Evolutionary conservation across 495 filamentous ascomycete genomes (phyloP).

Genomic region (Xylaria curta): DNA sequence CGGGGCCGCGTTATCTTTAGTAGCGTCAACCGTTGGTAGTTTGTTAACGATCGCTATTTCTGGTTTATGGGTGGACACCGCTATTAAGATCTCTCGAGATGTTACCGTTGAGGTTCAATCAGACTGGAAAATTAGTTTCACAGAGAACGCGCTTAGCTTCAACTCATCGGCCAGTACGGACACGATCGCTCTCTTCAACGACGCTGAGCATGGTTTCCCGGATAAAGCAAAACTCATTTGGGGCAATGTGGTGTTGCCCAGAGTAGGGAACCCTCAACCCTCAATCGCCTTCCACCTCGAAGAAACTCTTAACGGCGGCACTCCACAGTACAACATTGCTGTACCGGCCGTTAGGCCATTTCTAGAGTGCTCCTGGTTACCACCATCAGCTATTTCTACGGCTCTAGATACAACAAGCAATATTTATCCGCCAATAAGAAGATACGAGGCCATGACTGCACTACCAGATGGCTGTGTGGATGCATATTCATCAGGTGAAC

Average conservation of each 20-base stretch:
- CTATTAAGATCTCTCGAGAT: not conserved
- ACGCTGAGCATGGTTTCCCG: not conserved
- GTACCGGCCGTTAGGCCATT: not conserved
- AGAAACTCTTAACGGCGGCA: not conserved
- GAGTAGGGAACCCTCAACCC: constrained; percentile 3
- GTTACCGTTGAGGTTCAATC: not conserved
- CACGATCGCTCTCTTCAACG: not conserved
- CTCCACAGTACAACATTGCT: not conserved
- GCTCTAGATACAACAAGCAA: not conserved
- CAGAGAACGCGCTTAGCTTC: no score
- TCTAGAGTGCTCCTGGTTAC: not conserved
- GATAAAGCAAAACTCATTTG: not conserved
- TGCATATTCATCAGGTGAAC: not conserved
- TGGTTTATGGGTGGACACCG: not conserved
- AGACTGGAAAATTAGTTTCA: not conserved
- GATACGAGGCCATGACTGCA: not conserved
- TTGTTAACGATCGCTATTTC: not conserved
- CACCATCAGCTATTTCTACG: not conserved
- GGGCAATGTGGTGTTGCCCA: constrained; percentile 1
- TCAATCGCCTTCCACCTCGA: not conserved
- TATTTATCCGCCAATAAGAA: not conserved
- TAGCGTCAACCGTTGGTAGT: constrained; percentile 8
- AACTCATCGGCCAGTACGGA: no score
- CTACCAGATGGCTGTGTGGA: not conserved
- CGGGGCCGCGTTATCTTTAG: not conserved